phyloP scores from a whole-genome alignment of 805 yeast genomes.

The Starmerella roubikii region DNA sequence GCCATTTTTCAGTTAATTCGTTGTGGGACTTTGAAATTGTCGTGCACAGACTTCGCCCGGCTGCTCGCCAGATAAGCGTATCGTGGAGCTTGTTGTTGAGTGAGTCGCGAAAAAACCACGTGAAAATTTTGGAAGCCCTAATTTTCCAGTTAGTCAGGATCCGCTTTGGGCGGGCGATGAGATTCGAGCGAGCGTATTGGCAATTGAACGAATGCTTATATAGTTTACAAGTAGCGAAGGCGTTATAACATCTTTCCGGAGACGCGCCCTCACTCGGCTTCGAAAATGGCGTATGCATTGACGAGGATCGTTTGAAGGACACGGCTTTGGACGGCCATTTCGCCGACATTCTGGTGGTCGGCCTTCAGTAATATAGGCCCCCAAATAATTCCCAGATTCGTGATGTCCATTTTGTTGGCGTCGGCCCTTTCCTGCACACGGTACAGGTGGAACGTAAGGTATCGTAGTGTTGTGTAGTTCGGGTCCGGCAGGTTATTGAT shows the following conservation, averaged over 20 bases:
- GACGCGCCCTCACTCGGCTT: constrained; percentile 40
- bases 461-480: constrained; percentile 80
- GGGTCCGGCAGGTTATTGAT: constrained; percentile 89
- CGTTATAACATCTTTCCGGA: too few relatives aligned
- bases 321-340: constrained; percentile 58
- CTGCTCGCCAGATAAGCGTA: too few relatives aligned
- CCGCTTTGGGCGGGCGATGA: too few relatives aligned
- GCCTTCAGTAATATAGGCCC: constrained; percentile 74
- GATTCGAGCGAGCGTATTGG: too few relatives aligned
- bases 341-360: constrained; percentile 53
- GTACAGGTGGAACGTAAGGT: constrained; percentile 72
- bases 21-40: constrained; percentile 1
- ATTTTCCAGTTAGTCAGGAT: too few relatives aligned
- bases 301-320: constrained; percentile 73
- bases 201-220: too few relatives aligned
- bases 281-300: constrained; percentile 73
- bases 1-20: constrained; percentile 19
- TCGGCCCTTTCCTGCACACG: constrained; percentile 51
- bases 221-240: too few relatives aligned
- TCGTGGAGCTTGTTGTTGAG: neutral
- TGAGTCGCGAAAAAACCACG: neutral
- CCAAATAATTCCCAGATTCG: constrained; percentile 83
- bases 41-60: too few relatives aligned
- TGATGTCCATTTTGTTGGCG: constrained; percentile 66
- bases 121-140: neutral